Evolutionary conservation across 768 basidiomycete genomes (phyloP), one percentile per base, ranked within the genome.

Genomic region (Hemileccinum rubropunctum): DNA sequence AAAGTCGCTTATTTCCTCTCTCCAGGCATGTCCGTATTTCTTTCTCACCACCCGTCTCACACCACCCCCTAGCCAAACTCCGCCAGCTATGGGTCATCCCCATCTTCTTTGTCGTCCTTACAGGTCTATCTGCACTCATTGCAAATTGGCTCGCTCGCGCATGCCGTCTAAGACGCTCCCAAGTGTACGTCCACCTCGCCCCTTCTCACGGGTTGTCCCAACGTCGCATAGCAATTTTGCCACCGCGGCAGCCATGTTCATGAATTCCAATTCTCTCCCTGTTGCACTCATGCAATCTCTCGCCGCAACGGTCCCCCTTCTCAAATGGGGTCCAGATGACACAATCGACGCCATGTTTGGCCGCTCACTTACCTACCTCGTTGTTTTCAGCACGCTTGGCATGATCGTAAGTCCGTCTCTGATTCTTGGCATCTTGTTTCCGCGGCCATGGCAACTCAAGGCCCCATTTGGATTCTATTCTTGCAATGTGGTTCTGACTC

Each of bases 181-280:
- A 98, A 73, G 77, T 82, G 88, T 88, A 53, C 42, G 77, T 69
- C n/a, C 6, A 15, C 12, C 30, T 6, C n/a, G 15, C 18, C 20
- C 37, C 5, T 23, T 21, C 15, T 4, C 41, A 3, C 26, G 3
- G 20, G 0, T 48, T 5, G 6, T 26, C 48, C 40, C 7, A 38
- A 18, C 32, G 0, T 40, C 8, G 5, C 38, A 13, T 58, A 90
- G 88, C 63, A 83, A 78, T 45, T 91, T 91, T 56, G 86, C 85
- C 7, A 84, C 86, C 66, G 88, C 89, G 0, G 85, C 88, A 0
- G 76, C 88, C 26, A 91, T 88, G 83, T 91, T 91, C 74, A 89
- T 93, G 86, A 95, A 94, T 67, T 91, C 89, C 3, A 98, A 98
- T 65, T 91, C 91, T 0, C 80, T 99, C 6, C 95, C 95, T 0